phyloP scores from a whole-genome alignment of 805 yeast genomes.

The Nakazawaea ishiwadae region DNA sequence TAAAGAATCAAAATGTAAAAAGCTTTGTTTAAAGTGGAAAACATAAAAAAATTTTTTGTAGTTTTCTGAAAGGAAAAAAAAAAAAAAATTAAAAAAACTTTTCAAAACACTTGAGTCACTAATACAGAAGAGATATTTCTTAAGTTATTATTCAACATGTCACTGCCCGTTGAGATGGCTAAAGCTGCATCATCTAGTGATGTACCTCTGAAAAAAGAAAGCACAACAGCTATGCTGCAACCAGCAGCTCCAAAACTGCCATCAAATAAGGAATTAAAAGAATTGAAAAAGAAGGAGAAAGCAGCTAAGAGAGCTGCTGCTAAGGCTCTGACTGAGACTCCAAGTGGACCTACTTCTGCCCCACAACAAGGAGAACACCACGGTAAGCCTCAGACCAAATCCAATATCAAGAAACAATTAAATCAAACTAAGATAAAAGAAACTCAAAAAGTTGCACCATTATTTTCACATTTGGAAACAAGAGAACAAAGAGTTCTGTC shows the following conservation, averaged over 20 bases:
- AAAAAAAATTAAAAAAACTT: no score
- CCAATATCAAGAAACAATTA: slow-evolving; percentile 50
- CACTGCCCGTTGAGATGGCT: no score
- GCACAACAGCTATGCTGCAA: background rate
- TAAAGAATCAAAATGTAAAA: no score
- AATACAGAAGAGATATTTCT: no score
- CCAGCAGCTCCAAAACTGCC: slow-evolving; percentile 22
- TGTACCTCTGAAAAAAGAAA: background rate
- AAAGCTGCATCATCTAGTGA: no score
- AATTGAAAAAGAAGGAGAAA: slow-evolving; percentile 81
- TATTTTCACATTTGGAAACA: slow-evolving; percentile 77
- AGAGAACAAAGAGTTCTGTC: slow-evolving; percentile 67
- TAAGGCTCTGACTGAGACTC: slow-evolving; percentile 54
- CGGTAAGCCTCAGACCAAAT: slow-evolving; percentile 40
- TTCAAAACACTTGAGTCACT: no score
- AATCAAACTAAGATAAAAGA: slow-evolving; percentile 45
- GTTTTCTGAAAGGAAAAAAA: no score
- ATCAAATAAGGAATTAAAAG: slow-evolving; percentile 81
- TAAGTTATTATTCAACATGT: no score
- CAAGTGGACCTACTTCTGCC: background rate
- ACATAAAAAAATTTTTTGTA: no score
- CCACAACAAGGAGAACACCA: slow-evolving; percentile 24
- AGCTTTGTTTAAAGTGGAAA: no score
- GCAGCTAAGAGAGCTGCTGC: slow-evolving; percentile 91
- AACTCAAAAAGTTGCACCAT: slow-evolving; percentile 49